Conservation (phyloP, 108 stramenopile genomes). For the Cyclotella sp. region DNA sequence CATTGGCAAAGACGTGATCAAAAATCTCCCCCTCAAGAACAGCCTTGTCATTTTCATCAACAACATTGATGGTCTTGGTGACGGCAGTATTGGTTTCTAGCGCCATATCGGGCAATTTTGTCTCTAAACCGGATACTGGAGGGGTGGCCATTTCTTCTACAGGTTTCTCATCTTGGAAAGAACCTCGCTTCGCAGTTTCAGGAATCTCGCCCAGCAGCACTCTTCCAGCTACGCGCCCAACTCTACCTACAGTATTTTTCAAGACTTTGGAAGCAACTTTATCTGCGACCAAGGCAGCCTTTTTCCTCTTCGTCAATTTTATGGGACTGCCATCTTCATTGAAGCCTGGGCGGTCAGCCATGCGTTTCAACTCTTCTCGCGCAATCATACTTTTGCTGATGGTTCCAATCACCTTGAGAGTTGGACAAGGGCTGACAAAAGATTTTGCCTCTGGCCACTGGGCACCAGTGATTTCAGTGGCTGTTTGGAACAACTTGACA, state of each 20-base stretch:
- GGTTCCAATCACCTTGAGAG: conserved; percentile 86
- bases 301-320: conserved; percentile 63
- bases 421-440: conserved; percentile 85
- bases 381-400: conserved; percentile 77
- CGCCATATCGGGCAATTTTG: conserved; percentile 12
- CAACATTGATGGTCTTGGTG: conserved; percentile 15
- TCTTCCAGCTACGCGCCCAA: conserved; percentile 61
- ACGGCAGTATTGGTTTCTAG: conserved; percentile 16
- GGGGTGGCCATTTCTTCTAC: conserved; percentile 19
- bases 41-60: conserved; percentile 48
- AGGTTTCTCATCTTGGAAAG: conserved; percentile 65
- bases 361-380: conserved; percentile 87
- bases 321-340: conserved; percentile 57
- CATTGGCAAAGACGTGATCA: conserved; percentile 54
- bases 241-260: conserved; percentile 77
- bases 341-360: conserved; percentile 82
- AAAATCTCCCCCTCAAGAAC: conserved; percentile 63
- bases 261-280: conserved; percentile 69
- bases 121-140: conserved; percentile 2
- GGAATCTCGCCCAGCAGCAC: conserved; percentile 77
- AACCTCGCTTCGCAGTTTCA: conserved; percentile 75
- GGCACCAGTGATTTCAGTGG: conserved; percentile 83
- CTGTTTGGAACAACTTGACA: conserved; percentile 68
- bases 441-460: conserved; percentile 80
- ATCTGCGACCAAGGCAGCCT: conserved; percentile 65